Base-by-base conservation (phyloP, 164 flowering plant species). In the Santalum album region DNA sequence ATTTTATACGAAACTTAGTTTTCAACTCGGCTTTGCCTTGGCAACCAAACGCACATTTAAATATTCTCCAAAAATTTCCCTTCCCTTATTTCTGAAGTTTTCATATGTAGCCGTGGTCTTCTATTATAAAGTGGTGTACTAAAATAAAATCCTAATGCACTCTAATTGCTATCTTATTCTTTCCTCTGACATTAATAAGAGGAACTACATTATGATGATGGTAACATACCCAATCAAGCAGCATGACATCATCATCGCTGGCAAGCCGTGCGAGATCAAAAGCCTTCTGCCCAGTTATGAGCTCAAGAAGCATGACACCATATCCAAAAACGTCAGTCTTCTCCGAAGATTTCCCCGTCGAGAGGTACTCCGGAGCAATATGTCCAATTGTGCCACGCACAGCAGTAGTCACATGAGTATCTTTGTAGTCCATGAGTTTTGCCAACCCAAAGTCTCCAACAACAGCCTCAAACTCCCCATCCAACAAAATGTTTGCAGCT, bases 401-500 rank as follows among this genome's bases (percentile, higher is more conserved):
- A 25, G 64, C 72, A 2, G 75, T 71, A 7, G 75, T 71, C 17
- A 71, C 75, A 52, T 71, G 75, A 42, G 75, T 64, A 23, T 46
- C 50, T 14, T 46, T 46, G 50, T 46, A 46, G 69, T 71, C 72
- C 75, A 71, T 71, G 55, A 71, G 69, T 36, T 64, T 71, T 39
- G 72, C 75, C 34, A 71, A 50, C 54, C 75, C 75, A 46, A 71
- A 67, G 49, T 70, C 74, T 27, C 73, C 73, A 16, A 65, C 50
- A 23, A 46, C 50, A n/a, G 50, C 50, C 14, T 46, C 50, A 14
- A n/a, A 19, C 4, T 46, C 50, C 14, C 62, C 74, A 40, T 70
- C 70, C 48, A 70, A 60, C 51, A 70, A 44, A 43, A 71, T 63
- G 51, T 71, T 71, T 51, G 72, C 75, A n/a, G 75, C 75, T 52